phyloP scores from a whole-genome alignment of 306 rosid genomes.

The Astragalus glycyphyllos region DNA sequence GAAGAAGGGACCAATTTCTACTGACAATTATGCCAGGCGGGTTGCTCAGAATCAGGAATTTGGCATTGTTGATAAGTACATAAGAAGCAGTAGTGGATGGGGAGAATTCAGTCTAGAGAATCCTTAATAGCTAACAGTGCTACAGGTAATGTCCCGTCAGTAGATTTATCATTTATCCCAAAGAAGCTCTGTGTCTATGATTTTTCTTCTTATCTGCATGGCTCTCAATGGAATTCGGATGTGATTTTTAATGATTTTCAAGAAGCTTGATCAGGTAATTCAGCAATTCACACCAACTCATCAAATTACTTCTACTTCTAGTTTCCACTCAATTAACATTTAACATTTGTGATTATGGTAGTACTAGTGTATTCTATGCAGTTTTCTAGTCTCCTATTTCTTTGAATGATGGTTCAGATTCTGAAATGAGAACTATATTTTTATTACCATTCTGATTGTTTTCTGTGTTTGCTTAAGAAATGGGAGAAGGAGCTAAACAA shows the following conservation, averaged over 20 bases:
- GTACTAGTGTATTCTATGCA: neutral
- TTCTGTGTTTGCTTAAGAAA: constrained; percentile 5
- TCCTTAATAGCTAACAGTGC: constrained; percentile 26
- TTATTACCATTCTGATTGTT: constrained; percentile 24
- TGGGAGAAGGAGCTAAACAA: constrained; percentile 9
- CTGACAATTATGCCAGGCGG: constrained; percentile 65
- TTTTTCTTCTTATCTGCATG: constrained; percentile 31
- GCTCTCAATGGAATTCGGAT: constrained; percentile 32
- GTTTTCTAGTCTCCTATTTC: constrained; percentile 10
- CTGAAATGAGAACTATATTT: constrained; percentile 21
- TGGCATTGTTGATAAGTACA: constrained; percentile 69
- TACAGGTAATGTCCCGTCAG: neutral
- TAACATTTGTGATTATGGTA: constrained; percentile 11
- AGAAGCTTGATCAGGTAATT: constrained; percentile 47
- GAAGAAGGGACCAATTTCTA: constrained; percentile 69
- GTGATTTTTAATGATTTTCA: constrained; percentile 34
- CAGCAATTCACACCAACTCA: constrained; percentile 29
- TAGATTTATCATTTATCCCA: constrained; percentile 35
- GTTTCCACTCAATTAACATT: neutral
- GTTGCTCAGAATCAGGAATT: constrained; percentile 72
- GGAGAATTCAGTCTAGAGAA: constrained; percentile 51
- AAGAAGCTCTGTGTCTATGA: constrained; percentile 22
- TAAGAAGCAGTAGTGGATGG: constrained; percentile 82
- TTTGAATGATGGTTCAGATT: constrained; percentile 28
- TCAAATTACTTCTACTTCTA: constrained; percentile 32